Percentiles rank a stretch among this genome's conserved stretches.
Conservation (phyloP, 805 yeast species). For the Schwanniomyces yamadae region DNA sequence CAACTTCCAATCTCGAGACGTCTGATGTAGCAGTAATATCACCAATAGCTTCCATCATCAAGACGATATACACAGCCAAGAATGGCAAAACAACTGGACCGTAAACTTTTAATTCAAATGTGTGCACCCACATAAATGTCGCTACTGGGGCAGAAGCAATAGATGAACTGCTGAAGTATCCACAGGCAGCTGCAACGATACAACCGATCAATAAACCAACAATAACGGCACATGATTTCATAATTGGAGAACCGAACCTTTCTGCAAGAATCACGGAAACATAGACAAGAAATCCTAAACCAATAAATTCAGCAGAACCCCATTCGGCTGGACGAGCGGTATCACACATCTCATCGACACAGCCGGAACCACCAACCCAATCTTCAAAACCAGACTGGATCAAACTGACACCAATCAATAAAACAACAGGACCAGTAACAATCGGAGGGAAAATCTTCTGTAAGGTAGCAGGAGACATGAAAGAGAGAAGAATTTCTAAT, state of each 20-base stretch:
- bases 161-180: constrained; percentile 61
- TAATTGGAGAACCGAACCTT: constrained; percentile 88
- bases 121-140: constrained; percentile 84
- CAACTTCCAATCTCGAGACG: constrained; percentile 81
- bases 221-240: constrained; percentile 92
- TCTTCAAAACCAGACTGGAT: constrained; percentile 73
- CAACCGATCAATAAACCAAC: constrained; percentile 83
- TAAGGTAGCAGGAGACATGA: constrained; percentile 69
- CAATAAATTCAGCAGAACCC: constrained; percentile 87
- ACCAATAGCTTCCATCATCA: constrained; percentile 93
- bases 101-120: constrained; percentile 72
- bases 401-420: constrained; percentile 74
- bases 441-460: constrained; percentile 82
- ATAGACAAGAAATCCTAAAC: constrained; percentile 82
- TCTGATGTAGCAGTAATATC: constrained; percentile 94
- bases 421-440: constrained; percentile 91
- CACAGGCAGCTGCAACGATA: constrained; percentile 88
- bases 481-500: constrained; percentile 69
- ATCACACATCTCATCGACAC: constrained; percentile 37
- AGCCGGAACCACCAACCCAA: constrained; percentile 86
- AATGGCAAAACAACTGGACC: constrained; percentile 87
- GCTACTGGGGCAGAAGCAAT: constrained; percentile 76
- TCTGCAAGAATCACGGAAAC: constrained; percentile 73
- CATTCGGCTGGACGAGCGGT: constrained; percentile 59
- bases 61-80: constrained; percentile 75